Base-by-base conservation (phyloP, 306 rosid species). In the Purshia tridentata region DNA sequence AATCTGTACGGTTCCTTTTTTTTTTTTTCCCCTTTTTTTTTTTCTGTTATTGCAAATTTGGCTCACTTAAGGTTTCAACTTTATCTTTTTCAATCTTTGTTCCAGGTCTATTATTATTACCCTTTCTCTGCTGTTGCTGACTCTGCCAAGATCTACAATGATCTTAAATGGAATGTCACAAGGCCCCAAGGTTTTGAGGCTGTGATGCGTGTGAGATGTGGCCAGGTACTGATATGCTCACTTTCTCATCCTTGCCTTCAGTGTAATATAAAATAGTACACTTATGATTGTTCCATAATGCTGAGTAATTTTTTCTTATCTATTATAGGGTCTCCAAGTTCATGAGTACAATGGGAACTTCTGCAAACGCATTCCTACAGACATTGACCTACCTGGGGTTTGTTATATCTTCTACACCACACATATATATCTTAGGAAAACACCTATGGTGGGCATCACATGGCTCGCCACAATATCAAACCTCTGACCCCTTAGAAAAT, bases 181-280 rank as follows among this genome's bases (percentile, higher is more conserved):
- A 89, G 97, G 83, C 98, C 98, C 67, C 97, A 89, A 89, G 98
- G 98, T 80, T 91, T 88, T 76, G 98, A 94, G 83, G 97, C 98
- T 78, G 97, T 91, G 64, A 94, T 94, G 98, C 97, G 98, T 73
- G 95, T 94, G 76, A 81, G 98, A 79, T 94, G 98, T 86, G 91
- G 96, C 88, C 98, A 91, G 98, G 98, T 94, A 18, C 20, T 14
- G 54, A 18, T 14, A 4, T 39, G 60, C 56, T n/a, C 48, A 22
- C 14, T 53, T 52, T 11, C 39, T 40, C 20, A 42, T 29, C 15
- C 39, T 39, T 20, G 18, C 51, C 74, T 41, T 40, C 3, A 37
- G 4, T 12, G 64, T 54, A 16, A 69, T 52, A 18, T 37, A 11
- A 40, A 51, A 37, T 13, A 5, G 7, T 52, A 59, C 35, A 39